Evolutionary conservation across 345 rosid species (phyloP).

Genomic region (Turnera subulata): DNA sequence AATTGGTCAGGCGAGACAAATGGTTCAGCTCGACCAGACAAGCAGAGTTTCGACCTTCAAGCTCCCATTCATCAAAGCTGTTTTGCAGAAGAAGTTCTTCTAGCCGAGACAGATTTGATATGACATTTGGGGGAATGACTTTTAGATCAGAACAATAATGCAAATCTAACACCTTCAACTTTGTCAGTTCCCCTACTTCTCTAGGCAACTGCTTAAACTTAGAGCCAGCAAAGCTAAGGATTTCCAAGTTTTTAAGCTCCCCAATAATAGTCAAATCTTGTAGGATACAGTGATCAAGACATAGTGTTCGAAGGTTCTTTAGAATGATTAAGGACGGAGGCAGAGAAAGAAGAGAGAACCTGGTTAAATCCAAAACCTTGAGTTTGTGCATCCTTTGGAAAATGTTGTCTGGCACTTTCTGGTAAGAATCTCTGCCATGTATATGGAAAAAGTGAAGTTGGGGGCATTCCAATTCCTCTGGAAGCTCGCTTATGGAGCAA

Average conservation of each 20-base stretch:
- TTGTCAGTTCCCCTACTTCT: slow-evolving; percentile 16
- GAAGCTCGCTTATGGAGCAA: slow-evolving; percentile 2
- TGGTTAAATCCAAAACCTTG: slow-evolving; percentile 16
- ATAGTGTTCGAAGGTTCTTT: slow-evolving; percentile 7
- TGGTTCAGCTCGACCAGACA: slow-evolving; percentile 18
- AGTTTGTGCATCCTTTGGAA: slow-evolving; percentile 17
- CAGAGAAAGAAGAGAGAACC: not conserved
- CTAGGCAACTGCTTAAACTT: slow-evolving; percentile 8
- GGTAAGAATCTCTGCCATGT: not conserved
- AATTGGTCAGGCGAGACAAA: slow-evolving; percentile 7
- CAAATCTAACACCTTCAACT: slow-evolving; percentile 18
- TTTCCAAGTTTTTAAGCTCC: slow-evolving; percentile 10
- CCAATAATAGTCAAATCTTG: slow-evolving; percentile 8
- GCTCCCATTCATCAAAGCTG: slow-evolving; percentile 21
- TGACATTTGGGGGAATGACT: slow-evolving; percentile 16
- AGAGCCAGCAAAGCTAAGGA: slow-evolving; percentile 13
- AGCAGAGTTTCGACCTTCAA: slow-evolving; percentile 5
- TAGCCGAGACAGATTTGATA: slow-evolving; percentile 10
- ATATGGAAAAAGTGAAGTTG: slow-evolving; percentile 10
- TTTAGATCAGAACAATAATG: slow-evolving; percentile 7
- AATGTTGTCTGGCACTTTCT: slow-evolving; percentile 3
- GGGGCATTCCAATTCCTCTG: slow-evolving; percentile 7
- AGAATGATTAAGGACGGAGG: slow-evolving; percentile 9
- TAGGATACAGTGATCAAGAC: not conserved
- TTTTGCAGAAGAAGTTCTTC: slow-evolving; percentile 22